Percentiles rank a stretch among this genome's conserved stretches.
phyloP scores from a whole-genome alignment of 352 stramenopile species.

The Phytophthora crassamura region DNA sequence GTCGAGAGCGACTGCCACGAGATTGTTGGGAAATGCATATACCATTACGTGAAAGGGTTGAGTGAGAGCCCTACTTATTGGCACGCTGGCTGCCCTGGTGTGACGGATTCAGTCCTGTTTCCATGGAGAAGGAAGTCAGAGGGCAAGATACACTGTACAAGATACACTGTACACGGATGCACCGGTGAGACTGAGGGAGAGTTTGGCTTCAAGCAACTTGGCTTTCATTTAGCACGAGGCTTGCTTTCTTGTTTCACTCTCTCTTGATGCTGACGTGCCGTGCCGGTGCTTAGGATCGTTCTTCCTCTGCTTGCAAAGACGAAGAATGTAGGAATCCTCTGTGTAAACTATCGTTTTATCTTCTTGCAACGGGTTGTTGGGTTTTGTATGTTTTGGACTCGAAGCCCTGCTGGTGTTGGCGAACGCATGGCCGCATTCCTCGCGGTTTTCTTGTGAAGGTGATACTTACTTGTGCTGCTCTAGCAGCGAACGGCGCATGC shows the following conservation, averaged over 20 bases:
- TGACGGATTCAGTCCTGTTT: constrained; percentile 21
- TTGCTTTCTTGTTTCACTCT: constrained; percentile 20
- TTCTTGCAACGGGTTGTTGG: constrained; percentile 29
- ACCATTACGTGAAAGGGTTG: constrained; percentile 24
- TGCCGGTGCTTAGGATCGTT: constrained; percentile 11
- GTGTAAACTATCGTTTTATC: constrained; percentile 40
- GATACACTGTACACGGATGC: too few species aligned
- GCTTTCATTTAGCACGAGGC: constrained; percentile 1
- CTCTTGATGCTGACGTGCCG: background rate
- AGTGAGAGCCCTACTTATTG: constrained; percentile 17
- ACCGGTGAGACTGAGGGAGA: constrained; percentile 10
- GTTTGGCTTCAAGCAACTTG: constrained; percentile 26
- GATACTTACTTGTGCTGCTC: constrained; percentile 58
- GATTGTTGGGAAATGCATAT: constrained; percentile 40
- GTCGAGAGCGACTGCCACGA: constrained; percentile 11
- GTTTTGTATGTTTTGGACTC: background rate
- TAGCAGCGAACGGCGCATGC: constrained; percentile 73
- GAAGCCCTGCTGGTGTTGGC: background rate
- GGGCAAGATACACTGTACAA: constrained; percentile 26
- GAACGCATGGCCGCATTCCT: background rate
- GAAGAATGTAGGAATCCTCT: constrained; percentile 27
- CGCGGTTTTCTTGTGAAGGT: too few species aligned
- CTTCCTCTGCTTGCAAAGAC: constrained; percentile 22
- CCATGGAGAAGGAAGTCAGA: constrained; percentile 8
- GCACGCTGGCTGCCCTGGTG: constrained; percentile 16